Evolutionary conservation across 495 filamentous ascomycete species (phyloP), one percentile per base, ranked within the genome.

Genomic region (Clavariopsis aquatica): DNA sequence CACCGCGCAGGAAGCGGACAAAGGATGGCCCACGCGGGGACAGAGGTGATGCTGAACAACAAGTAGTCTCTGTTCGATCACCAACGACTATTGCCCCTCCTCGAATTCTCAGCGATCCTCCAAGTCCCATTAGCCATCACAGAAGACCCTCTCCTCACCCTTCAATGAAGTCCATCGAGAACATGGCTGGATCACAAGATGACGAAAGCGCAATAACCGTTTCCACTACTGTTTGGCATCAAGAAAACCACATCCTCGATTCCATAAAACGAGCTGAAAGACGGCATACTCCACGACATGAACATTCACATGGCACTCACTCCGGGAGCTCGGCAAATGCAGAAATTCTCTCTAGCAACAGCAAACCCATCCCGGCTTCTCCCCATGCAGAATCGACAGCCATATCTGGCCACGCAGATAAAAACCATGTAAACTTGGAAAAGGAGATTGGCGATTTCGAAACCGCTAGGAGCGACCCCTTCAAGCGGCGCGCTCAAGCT

Each of bases 321-420:
- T 57, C 58, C 4, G 43, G 51, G 22, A 38, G 52, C 5, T 67
- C 64, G 6, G 29, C 27, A 10, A 43, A 41, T 23, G 24, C 20
- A 5, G 57, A 67, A 19, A 22, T 64, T 43, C 53, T 67, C 10
- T 70, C 63, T 0, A 70, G 68, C 60, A 70, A 70, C 46, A 70
- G 54, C 64, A 70, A 70, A 36, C 58, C 64, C 8, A 19, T 52
- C 6, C 68, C 68, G 23, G 63, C 64, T 15, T 61, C 63, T 7
- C 68, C 68, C 45, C 36, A 58, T 43, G 63, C 63, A n/a, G 68
- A 55, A 10, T 70, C 68, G 10, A 64, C 12, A 31, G 68, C 68
- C 13, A 64, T 70, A n/a, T 67, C 68, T n/a, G 64, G 64, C 6
- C 55, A 67, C 46, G 64, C 49, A 12, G 34, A 56, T 19, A 45